Percentiles rank a stretch among this genome's conserved stretches.
phyloP scores from a whole-genome alignment of 2,329 filamentous ascomycete genomes.

The Alternaria sp. region DNA sequence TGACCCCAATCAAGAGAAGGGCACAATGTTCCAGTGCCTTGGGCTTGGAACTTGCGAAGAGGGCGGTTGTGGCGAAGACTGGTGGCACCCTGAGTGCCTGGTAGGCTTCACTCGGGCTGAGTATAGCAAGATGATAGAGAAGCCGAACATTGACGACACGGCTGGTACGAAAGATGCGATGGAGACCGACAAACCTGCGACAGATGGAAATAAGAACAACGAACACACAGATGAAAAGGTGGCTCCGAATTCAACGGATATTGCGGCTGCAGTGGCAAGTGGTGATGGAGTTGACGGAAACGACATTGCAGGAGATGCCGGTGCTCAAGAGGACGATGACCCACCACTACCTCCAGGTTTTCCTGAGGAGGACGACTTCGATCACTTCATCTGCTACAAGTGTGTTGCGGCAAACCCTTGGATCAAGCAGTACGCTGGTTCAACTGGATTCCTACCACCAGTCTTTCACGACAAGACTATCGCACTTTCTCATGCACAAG shows the following conservation, averaged over 20 bases:
- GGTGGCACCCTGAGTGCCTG: constrained; percentile 95
- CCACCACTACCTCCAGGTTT: constrained; percentile 83
- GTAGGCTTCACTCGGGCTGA: constrained; percentile 80
- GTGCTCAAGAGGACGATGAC: constrained; percentile 63
- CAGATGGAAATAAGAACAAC: constrained; percentile 10
- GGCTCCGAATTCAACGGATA: constrained; percentile 23
- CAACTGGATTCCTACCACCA: constrained; percentile 78
- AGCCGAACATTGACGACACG: constrained; percentile 25
- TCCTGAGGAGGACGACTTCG: constrained; percentile 87
- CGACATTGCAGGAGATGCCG: constrained; percentile 57
- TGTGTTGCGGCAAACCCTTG: constrained; percentile 88
- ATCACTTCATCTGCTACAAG: constrained; percentile 91
- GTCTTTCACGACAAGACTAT: constrained; percentile 62
- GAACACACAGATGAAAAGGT: constrained; percentile 15
- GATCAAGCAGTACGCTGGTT: constrained; percentile 87
- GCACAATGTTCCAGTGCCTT: constrained; percentile 97
- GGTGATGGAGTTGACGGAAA: constrained; percentile 42
- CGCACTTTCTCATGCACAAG: constrained; percentile 20
- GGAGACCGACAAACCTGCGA: constrained; percentile 13
- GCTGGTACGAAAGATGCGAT: constrained; percentile 19
- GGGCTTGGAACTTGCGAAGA: constrained; percentile 81
- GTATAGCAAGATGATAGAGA: constrained; percentile 61
- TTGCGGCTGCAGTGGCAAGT: constrained; percentile 29
- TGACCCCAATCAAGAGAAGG: constrained; percentile 86
- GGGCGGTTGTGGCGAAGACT: constrained; percentile 94